Evolutionary conservation across 331 rosid genomes (phyloP).

Genomic region (Telfairia occidentalis): DNA sequence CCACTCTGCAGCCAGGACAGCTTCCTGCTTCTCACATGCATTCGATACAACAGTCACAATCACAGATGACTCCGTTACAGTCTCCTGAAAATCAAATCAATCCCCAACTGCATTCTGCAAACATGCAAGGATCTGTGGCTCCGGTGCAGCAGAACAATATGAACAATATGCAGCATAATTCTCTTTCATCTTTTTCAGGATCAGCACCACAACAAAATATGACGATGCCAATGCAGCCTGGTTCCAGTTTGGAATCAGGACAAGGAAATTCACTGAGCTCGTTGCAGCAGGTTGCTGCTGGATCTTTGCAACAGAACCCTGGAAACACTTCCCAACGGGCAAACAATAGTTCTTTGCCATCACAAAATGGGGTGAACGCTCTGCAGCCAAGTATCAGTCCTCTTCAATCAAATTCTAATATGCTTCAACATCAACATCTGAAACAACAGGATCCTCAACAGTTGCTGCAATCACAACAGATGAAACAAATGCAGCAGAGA

Average conservation of each 20-base stretch:
- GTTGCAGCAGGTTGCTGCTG: constrained; percentile 49
- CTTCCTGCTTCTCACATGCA: constrained; percentile 57
- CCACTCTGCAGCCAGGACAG: constrained; percentile 56
- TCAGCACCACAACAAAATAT: constrained; percentile 48
- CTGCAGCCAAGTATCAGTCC: constrained; percentile 48
- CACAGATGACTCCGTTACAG: constrained; percentile 54
- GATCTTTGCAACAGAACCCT: constrained; percentile 69
- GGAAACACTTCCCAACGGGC: constrained; percentile 56
- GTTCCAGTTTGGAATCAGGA: constrained; percentile 57
- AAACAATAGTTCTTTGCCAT: constrained; percentile 48
- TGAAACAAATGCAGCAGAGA: constrained; percentile 46
- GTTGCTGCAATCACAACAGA: constrained; percentile 43
- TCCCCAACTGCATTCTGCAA: constrained; percentile 61
- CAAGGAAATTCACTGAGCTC: constrained; percentile 66
- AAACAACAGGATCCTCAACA: constrained; percentile 70
- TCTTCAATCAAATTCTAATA: constrained; percentile 48
- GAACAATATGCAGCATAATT: constrained; percentile 52
- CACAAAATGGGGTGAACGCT: constrained; percentile 56
- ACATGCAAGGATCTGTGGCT: constrained; percentile 42
- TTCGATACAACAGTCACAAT: constrained; percentile 48
- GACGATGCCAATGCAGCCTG: constrained; percentile 52
- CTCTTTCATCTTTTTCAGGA: constrained; percentile 43
- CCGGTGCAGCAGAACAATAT: constrained; percentile 49
- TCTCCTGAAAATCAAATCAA: constrained; percentile 72
- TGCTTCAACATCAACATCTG: constrained; percentile 61